Evolutionary conservation across 2,329 filamentous ascomycete species (phyloP).

Genomic region (Colletotrichum kahawae): DNA sequence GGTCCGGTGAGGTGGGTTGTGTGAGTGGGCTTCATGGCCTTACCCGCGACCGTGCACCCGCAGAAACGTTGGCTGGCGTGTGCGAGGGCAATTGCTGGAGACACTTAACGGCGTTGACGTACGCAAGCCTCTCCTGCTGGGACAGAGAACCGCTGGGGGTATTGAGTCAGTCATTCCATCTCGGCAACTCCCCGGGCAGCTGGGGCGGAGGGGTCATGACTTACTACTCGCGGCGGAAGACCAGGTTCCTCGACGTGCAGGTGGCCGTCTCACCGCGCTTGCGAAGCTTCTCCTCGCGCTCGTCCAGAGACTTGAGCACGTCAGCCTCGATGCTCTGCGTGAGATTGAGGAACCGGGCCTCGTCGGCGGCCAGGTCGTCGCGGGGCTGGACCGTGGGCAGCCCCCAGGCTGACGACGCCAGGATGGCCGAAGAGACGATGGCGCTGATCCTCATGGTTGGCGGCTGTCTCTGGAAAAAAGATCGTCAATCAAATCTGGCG

Average conservation of each 20-base stretch:
- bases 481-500: background rate
- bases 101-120: constrained; percentile 52
- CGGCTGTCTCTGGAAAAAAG: background rate
- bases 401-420: constrained; percentile 17
- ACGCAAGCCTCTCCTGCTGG: constrained; percentile 37
- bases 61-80: constrained; percentile 36
- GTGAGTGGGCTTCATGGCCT: constrained; percentile 35
- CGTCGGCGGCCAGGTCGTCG: constrained; percentile 7
- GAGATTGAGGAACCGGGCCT: constrained; percentile 20
- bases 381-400: constrained; percentile 18
- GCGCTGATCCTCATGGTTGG: constrained; percentile 13
- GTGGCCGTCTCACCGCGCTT: constrained; percentile 24
- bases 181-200: background rate
- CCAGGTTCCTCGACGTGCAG: constrained; percentile 29
- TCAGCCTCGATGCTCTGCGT: constrained; percentile 24
- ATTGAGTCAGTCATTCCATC: background rate
- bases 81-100: constrained; percentile 41
- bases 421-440: constrained; percentile 19
- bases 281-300: constrained; percentile 23
- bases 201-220: constrained; percentile 2
- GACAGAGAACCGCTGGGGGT: constrained; percentile 33
- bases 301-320: constrained; percentile 22
- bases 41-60: constrained; percentile 49
- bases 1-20: constrained; percentile 50
- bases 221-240: constrained; percentile 34